Base-by-base conservation (phyloP, 176 grass and related monocot species). In the Saccharum officinarum region DNA sequence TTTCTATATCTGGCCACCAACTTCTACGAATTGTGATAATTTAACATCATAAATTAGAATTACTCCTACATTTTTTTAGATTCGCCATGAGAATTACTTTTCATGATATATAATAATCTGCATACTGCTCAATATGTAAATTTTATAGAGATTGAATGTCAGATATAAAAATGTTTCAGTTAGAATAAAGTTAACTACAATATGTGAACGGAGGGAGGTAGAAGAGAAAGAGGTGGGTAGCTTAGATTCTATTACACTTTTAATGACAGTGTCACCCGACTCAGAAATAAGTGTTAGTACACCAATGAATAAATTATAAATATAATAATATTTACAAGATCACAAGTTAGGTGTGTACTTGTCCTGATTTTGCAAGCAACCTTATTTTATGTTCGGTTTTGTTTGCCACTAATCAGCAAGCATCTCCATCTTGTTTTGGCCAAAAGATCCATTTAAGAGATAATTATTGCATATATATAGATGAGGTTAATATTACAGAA, bases 331-430 rank as follows among this genome's bases (percentile, higher is more conserved):
- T 36, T 45, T 18, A 13, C 42, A 68, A 52, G 59, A 75, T 75
- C 42, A 55, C 52, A 71, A 71, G 33, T 73, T 83, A 34, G 81
- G 37, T 83, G 23, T 63, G 67, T 54, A 1, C 44, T 82, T 57
- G 18, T 76, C 33, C 47, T 77, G 46, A 77, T 68, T 84, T 77
- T 69, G 63, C 47, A 85, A 77, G 83, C 34, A 69, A 77, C 34
- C 50, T 25, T 67, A 55, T 69, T 77, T 52, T 77, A 69, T 77
- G 47, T 26, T 14, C 20, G 16, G 20, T 77, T 12, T 69, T 68
- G n/a, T 85, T 77, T 77, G 45, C 74, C 46, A 40, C 61, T 57
- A 30, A 77, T 77, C 34, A 55, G 22, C 34, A 85, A 69, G 10
- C n/a, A 69, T 0, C 22, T 8, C 7, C 15, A 25, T 55, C 33